Conservation (phyloP, 2,329 filamentous ascomycete species). For the Orbilia ellipsospora region DNA sequence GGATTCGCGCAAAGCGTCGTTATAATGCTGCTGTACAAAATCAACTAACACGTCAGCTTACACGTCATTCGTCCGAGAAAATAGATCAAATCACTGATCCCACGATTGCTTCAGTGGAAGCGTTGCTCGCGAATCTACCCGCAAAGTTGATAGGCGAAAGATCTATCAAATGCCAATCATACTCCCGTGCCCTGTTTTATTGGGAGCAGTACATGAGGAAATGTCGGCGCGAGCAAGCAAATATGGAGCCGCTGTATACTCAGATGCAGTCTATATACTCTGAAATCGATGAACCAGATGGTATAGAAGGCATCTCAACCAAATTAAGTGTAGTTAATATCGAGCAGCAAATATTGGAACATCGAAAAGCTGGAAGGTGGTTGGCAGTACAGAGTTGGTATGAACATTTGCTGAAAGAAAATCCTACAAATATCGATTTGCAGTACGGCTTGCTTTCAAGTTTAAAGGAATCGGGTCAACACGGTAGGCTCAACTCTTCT, state of each 20-base stretch:
- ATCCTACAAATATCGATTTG: conserved; percentile 78
- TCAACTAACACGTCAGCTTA: conserved; percentile 54
- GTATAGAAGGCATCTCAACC: conserved; percentile 91
- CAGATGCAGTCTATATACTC: conserved; percentile 93
- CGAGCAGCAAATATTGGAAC: conserved; percentile 90
- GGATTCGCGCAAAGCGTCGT: conserved; percentile 80
- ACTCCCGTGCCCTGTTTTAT: conserved; percentile 89
- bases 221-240: conserved; percentile 65
- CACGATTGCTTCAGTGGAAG: conserved; percentile 72
- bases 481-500: conserved; percentile 71
- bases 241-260: conserved; percentile 74
- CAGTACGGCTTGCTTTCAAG: conserved; percentile 88
- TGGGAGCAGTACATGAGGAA: conserved; percentile 89
- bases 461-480: conserved; percentile 92
- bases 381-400: conserved; percentile 97
- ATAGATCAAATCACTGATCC: conserved; percentile 18
- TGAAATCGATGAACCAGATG: conserved; percentile 97
- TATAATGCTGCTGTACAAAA: conserved; percentile 62
- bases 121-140: conserved; percentile 75
- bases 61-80: conserved; percentile 46
- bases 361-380: conserved; percentile 93
- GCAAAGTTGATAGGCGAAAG: conserved; percentile 80
- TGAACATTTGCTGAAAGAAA: conserved; percentile 84
- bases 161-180: conserved; percentile 93
- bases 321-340: conserved; percentile 88